Percentiles rank a stretch among this genome's conserved stretches.
Conservation (phyloP, 78 protist species). For the Pigoraptor vietnamica region DNA sequence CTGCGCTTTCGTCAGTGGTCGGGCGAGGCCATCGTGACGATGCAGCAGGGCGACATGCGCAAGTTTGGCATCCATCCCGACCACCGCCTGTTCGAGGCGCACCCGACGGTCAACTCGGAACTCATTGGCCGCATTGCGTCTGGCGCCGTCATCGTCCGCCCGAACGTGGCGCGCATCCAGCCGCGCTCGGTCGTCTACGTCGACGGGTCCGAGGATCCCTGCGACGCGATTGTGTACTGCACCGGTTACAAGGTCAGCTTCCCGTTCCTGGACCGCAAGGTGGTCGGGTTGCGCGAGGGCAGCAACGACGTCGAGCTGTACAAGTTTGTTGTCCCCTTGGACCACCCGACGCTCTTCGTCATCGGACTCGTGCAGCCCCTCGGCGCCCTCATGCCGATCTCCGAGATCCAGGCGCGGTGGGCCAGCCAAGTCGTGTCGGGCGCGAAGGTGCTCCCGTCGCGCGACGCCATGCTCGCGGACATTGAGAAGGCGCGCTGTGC, state of each 20-base stretch:
- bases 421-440: background rate
- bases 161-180: background rate
- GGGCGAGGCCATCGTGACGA: background rate
- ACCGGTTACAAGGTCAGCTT: background rate
- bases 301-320: background rate
- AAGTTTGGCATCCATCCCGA: background rate
- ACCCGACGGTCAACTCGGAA: background rate
- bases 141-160: background rate
- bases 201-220: background rate
- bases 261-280: background rate
- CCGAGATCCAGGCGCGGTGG: background rate
- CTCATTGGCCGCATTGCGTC: background rate
- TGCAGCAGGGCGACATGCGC: background rate
- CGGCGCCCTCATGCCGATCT: conserved; percentile 2
- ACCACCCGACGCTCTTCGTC: background rate
- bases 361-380: background rate
- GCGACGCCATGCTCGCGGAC: background rate
- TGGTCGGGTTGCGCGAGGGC: background rate
- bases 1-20: background rate
- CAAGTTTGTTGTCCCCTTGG: background rate
- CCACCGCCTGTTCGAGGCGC: background rate
- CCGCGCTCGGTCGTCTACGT: background rate
- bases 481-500: background rate
- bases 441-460: background rate
- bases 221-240: background rate